Conservation (phyloP, 306 rosid species). For the Vicia villosa region DNA sequence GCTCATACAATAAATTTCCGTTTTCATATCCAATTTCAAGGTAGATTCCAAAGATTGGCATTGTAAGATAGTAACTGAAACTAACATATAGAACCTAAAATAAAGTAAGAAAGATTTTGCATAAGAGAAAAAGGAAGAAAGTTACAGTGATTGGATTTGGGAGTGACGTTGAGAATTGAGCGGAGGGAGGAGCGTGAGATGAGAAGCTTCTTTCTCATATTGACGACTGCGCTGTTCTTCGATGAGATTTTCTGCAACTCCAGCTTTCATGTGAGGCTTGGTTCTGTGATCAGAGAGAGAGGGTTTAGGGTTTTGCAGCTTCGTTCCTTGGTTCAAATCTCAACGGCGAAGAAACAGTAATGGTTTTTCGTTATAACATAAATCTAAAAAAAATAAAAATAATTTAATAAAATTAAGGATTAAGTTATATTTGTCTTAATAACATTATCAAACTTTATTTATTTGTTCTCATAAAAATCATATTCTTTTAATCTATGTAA, state of each 20-base stretch:
- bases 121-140: constrained; percentile 2
- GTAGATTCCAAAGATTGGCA: constrained; percentile 4
- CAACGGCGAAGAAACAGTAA: constrained; percentile 4
- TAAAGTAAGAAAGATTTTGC: background rate
- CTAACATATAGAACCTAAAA: constrained; percentile 20
- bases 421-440: too few species aligned
- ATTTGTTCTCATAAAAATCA: too few species aligned
- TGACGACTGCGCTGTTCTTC: background rate
- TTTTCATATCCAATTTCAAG: constrained; percentile 9
- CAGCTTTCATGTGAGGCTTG: background rate
- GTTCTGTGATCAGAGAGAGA: background rate
- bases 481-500: too few species aligned
- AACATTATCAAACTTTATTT: too few species aligned
- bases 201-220: constrained; percentile 44
- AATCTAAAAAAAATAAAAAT: too few species aligned
- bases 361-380: background rate
- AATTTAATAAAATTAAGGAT: too few species aligned
- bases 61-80: constrained; percentile 3
- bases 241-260: constrained; percentile 16
- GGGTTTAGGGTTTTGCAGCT: constrained; percentile 44
- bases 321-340: constrained; percentile 10
- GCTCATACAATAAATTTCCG: background rate
- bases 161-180: constrained; percentile 18
- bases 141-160: constrained; percentile 30
- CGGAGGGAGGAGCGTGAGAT: constrained; percentile 27